Evolutionary conservation across 805 yeast species (phyloP).

Genomic region (Yarrowia porcina): DNA sequence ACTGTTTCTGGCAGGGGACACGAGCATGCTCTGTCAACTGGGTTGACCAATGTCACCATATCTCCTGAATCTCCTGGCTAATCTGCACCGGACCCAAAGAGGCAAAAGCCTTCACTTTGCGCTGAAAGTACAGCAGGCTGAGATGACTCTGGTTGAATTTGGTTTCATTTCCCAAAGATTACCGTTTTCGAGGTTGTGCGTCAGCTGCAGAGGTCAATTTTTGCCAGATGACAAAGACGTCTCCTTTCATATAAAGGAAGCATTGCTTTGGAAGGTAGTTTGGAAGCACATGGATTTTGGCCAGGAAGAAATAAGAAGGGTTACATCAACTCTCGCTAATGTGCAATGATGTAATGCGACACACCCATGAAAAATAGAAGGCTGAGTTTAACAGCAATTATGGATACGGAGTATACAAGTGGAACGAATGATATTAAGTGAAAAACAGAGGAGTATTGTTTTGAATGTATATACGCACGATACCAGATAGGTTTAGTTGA

Average conservation of each 20-base stretch:
- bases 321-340: neutral
- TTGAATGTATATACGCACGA: too few relatives aligned
- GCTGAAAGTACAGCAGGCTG: slow-evolving; percentile 3
- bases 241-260: neutral
- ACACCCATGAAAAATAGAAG: too few relatives aligned
- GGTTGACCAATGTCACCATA: too few relatives aligned
- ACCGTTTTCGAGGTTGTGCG: slow-evolving; percentile 1
- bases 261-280: slow-evolving; percentile 3
- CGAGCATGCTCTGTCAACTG: too few relatives aligned
- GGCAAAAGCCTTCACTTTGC: neutral
- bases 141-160: neutral
- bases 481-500: too few relatives aligned
- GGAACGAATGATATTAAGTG: too few relatives aligned
- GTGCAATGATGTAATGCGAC: neutral
- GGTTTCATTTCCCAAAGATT: neutral
- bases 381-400: too few relatives aligned
- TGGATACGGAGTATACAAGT: too few relatives aligned
- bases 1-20: too few relatives aligned
- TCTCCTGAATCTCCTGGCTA: neutral
- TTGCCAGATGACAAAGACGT: neutral
- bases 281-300: neutral
- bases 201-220: neutral
- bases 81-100: neutral
- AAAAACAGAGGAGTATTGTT: too few relatives aligned
- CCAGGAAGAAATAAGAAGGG: neutral